Base-by-base conservation (phyloP, 768 basidiomycete genomes). In the Collybia sordida region DNA sequence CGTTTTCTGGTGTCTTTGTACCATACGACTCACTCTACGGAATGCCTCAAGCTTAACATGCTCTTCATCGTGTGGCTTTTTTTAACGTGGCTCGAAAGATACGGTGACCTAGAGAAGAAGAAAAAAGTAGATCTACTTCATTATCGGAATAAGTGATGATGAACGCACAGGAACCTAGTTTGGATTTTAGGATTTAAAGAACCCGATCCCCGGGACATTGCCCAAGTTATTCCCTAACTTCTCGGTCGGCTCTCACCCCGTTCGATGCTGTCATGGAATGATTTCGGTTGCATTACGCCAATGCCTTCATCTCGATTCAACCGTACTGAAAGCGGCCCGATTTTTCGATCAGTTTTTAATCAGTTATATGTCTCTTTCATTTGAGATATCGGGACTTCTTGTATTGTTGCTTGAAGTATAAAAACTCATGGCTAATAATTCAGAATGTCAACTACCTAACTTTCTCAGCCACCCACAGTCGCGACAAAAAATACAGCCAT, bases 401-500 rank as follows among this genome's bases (percentile, higher is more conserved):
- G 17, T 25, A n/a, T 36, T 31, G 48, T 49, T 6, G 27, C 31
- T 47, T n/a, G 38, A 25, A 37, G 19, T 38, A 47, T 47, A 47
- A 47, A 47, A 23, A 19, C 31, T 34, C 25, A 21, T 23, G 38
- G 35, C 39, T 24, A 24, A 45, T 21, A 40, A 19, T 36, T 22
- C 34, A 36, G 50, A 24, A 25, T 37, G 18, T 22, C 5, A 39
- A 6, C 37, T 22, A 28, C 22, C 37, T 45, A 23, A 11, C 35
- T 22, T 38, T 25, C 36, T 19, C 25, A 23, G 35, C 22, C 36
- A n/a, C 45, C 31, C 45, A 19, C 27, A n/a, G 27, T 23, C 35
- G 24, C 45, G n/a, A 47, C 45, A n/a, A 14, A 15, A 14, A 19
- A 9, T 5, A 38, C 55, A 56, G 60, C 52, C 53, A 90, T 90